Conservation (phyloP, 2,329 filamentous ascomycete species). For the Geosmithia flava region DNA sequence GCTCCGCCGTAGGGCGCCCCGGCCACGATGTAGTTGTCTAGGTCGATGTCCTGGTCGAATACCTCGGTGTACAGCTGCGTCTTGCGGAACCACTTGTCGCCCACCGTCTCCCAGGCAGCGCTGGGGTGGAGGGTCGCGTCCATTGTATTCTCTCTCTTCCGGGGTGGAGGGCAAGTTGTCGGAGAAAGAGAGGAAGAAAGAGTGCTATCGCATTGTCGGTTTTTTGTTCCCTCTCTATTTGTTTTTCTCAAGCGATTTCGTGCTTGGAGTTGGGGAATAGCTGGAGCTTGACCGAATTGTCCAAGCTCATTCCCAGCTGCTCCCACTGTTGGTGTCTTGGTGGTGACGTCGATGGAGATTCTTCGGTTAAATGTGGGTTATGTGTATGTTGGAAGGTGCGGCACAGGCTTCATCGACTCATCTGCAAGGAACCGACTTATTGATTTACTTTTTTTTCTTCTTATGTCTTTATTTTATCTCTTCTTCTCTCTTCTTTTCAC, state of each 20-base stretch:
- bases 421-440: background rate
- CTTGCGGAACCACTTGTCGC: constrained; percentile 91
- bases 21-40: constrained; percentile 86
- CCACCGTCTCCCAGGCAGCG: constrained; percentile 88
- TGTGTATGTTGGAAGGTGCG: background rate
- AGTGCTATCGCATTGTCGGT: background rate
- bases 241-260: background rate
- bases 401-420: background rate
- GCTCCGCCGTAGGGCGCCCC: constrained; percentile 91
- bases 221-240: too few species aligned
- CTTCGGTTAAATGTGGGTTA: constrained; percentile 1
- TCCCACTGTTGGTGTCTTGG: background rate
- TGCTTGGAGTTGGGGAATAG: background rate
- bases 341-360: constrained; percentile 2
- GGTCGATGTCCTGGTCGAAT: constrained; percentile 85
- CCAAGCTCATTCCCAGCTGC: background rate
- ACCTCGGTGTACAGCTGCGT: constrained; percentile 84
- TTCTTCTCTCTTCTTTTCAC: too few species aligned
- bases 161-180: background rate
- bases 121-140: constrained; percentile 50
- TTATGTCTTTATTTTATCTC: too few species aligned
- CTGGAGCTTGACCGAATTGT: background rate
- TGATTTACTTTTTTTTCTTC: background rate
- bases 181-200: background rate
- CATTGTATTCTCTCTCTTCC: constrained; percentile 26